Percentiles rank a stretch among this genome's conserved stretches.
Conservation (phyloP, 2,329 filamentous ascomycete genomes). For the Gnomoniopsis sp. region DNA sequence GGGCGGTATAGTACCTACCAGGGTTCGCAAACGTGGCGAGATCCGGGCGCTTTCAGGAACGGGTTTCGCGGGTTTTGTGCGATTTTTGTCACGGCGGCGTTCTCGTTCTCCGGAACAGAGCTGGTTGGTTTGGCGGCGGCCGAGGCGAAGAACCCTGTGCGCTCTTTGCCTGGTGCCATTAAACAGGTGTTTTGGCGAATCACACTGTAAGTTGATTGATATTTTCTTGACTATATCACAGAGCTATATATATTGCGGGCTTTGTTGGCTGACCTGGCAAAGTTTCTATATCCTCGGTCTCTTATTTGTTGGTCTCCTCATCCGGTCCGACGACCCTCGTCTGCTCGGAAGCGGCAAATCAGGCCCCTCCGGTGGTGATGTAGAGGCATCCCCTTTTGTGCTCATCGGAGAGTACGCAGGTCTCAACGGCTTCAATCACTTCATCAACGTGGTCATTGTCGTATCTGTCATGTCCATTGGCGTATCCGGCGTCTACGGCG, state of each 20-base stretch:
- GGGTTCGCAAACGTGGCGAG: constrained; percentile 47
- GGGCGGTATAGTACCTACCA: constrained; percentile 44
- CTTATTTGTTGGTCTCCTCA: constrained; percentile 48
- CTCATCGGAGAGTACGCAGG: constrained; percentile 53
- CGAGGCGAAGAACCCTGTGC: constrained; percentile 66
- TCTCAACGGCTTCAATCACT: constrained; percentile 47
- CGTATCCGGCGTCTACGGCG: constrained; percentile 57
- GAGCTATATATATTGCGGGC: background rate
- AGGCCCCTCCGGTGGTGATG: constrained; percentile 41
- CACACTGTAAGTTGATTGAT: constrained; percentile 31
- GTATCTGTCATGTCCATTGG: constrained; percentile 58
- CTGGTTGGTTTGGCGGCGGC: constrained; percentile 72
- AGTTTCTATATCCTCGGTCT: constrained; percentile 51
- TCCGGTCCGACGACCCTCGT: constrained; percentile 41
- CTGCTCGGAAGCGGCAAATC: constrained; percentile 37
- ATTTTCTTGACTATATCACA: background rate
- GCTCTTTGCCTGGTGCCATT: constrained; percentile 74
- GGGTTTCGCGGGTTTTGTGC: constrained; percentile 73
- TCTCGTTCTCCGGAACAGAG: constrained; percentile 71
- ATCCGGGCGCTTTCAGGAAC: constrained; percentile 60
- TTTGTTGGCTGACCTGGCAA: background rate
- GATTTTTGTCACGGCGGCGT: constrained; percentile 70
- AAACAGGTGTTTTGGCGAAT: constrained; percentile 71
- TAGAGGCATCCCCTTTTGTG: constrained; percentile 53
- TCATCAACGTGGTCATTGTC: constrained; percentile 59